phyloP scores from a whole-genome alignment of 2,329 filamentous ascomycete genomes.

The Monosporascus sp. region DNA sequence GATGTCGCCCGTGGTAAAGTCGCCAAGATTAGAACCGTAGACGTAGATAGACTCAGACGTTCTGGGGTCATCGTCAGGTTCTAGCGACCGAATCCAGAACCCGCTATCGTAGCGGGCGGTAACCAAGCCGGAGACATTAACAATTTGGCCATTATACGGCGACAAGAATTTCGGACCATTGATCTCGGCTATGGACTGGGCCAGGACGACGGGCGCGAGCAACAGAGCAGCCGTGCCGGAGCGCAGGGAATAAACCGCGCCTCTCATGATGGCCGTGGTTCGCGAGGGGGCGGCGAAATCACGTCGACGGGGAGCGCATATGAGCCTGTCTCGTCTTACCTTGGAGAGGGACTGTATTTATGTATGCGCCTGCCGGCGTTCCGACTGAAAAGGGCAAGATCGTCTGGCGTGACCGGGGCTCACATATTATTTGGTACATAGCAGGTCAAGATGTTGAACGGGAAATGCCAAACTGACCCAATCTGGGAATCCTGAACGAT shows the following conservation, averaged over 20 bases:
- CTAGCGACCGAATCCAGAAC: constrained; percentile 59
- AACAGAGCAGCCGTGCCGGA: not conserved
- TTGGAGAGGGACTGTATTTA: not conserved
- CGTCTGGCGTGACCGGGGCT: not conserved
- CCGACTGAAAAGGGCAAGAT: not conserved
- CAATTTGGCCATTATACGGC: constrained; percentile 49
- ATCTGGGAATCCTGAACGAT: not conserved
- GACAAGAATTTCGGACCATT: constrained; percentile 63
- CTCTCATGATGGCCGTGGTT: not conserved
- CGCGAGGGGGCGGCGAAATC: not conserved
- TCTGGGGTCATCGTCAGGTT: constrained; percentile 47
- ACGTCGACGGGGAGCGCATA: not conserved
- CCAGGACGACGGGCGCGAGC: constrained; percentile 2
- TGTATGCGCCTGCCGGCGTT: not conserved
- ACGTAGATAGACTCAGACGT: constrained; percentile 66
- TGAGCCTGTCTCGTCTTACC: too few relatives aligned
- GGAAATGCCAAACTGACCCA: not conserved
- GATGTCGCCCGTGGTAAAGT: constrained; percentile 52
- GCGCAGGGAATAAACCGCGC: not conserved
- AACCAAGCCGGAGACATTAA: constrained; percentile 59
- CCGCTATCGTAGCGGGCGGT: constrained; percentile 59
- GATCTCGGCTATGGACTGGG: constrained; percentile 53
- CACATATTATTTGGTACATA: not conserved
- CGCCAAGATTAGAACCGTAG: constrained; percentile 49
- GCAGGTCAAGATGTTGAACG: not conserved